phyloP scores from a whole-genome alignment of 805 yeast genomes.

The Priceomyces fermenticarens region DNA sequence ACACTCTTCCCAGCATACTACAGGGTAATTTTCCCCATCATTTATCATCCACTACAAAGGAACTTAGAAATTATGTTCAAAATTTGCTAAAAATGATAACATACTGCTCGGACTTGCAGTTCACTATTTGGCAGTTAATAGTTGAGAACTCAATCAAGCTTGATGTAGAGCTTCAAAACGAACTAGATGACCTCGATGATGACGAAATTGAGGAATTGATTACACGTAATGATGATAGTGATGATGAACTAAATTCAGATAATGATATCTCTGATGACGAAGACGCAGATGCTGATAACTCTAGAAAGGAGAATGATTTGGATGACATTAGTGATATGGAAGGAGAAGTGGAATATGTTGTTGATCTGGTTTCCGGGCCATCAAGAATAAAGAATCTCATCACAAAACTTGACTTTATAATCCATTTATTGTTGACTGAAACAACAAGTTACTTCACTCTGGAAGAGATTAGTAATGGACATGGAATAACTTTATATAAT shows the following conservation, averaged over 20 bases:
- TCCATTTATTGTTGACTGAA: slow-evolving; percentile 53
- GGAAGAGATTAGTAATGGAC: slow-evolving; percentile 54
- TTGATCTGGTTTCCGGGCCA: slow-evolving; percentile 36
- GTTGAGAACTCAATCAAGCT: slow-evolving; percentile 78
- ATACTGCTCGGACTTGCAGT: slow-evolving; percentile 75
- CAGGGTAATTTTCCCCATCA: slow-evolving; percentile 76
- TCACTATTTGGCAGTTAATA: slow-evolving; percentile 74
- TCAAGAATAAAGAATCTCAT: slow-evolving; percentile 53
- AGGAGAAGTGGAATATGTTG: slow-evolving; percentile 46
- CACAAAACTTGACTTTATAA: slow-evolving; percentile 67
- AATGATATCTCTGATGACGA: slow-evolving; percentile 20
- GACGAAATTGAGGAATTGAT: slow-evolving; percentile 52
- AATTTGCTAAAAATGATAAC: slow-evolving; percentile 59
- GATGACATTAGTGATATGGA: slow-evolving; percentile 21
- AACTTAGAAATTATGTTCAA: slow-evolving; percentile 58
- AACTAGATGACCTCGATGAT: slow-evolving; percentile 80
- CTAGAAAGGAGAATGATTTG: slow-evolving; percentile 22
- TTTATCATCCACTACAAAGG: slow-evolving; percentile 49
- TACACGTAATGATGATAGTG: slow-evolving; percentile 33
- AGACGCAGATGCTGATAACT: slow-evolving; percentile 26
- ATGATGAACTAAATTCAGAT: slow-evolving; percentile 16
- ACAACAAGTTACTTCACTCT: slow-evolving; percentile 49
- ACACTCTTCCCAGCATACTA: slow-evolving; percentile 57
- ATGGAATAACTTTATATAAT: slow-evolving; percentile 66
- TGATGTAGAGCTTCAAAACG: slow-evolving; percentile 90